These are phyloP conservation scores for Leccinum pellstonianum DNA, from an alignment of 768 basidiomycete species.

Conservation along the genomic window DNA sequence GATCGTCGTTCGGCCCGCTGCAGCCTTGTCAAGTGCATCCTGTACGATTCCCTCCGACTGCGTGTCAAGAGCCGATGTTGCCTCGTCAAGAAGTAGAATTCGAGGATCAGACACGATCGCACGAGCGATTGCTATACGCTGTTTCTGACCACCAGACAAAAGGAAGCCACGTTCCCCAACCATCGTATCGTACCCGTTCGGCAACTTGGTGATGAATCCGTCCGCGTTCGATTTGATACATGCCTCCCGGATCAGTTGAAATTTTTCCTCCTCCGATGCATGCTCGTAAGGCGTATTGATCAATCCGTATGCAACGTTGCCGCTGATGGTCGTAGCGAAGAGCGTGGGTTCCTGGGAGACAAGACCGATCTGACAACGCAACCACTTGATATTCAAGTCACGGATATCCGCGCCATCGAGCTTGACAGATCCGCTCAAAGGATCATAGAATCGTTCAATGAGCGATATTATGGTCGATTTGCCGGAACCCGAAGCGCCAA, in stretches of 20 bases:
- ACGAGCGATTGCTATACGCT: conserved; percentile 87
- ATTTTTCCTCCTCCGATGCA: conserved; percentile 69
- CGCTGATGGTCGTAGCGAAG: conserved; percentile 80
- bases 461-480: background rate
- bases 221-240: conserved; percentile 89
- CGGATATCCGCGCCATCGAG: background rate
- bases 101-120: conserved; percentile 61
- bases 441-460: background rate
- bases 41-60: no score
- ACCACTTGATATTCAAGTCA: background rate
- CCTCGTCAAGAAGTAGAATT: no score
- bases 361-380: background rate
- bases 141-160: conserved; percentile 84
- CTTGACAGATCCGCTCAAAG: background rate
- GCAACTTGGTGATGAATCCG: conserved; percentile 80
- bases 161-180: conserved; percentile 89
- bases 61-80: no score
- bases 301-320: conserved; percentile 39
- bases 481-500: background rate
- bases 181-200: conserved; percentile 81
- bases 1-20: no score
- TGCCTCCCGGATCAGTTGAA: conserved; percentile 76
- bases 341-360: background rate
- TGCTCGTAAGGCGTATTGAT: conserved; percentile 71
- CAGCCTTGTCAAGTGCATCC: no score